Percentiles rank a stretch among this genome's conserved stretches.
phyloP scores from a whole-genome alignment of 352 stramenopile species.

The Phytopythium ostracodes region DNA sequence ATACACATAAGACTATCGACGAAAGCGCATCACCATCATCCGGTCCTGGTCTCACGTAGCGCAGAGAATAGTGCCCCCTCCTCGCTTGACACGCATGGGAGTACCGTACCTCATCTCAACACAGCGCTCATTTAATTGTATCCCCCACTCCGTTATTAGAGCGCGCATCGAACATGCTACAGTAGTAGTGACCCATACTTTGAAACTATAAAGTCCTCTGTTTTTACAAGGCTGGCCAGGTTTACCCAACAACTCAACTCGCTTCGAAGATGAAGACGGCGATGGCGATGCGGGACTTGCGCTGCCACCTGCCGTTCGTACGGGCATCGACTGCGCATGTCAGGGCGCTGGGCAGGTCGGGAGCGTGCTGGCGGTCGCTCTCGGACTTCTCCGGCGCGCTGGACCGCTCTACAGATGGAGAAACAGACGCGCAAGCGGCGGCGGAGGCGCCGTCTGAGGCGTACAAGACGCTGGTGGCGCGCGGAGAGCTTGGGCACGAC shows the following conservation, averaged over 20 bases:
- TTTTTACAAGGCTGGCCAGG: too few species aligned
- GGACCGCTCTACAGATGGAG: background rate
- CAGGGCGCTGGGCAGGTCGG: background rate
- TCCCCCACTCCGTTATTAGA: too few species aligned
- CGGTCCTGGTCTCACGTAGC: too few species aligned
- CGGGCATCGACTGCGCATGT: background rate
- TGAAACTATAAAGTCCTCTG: too few species aligned
- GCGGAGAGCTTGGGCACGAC: slow-evolving; percentile 23
- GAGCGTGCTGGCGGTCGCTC: background rate
- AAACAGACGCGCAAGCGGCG: background rate
- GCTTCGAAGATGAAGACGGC: background rate
- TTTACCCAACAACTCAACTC: background rate
- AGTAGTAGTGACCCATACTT: too few species aligned
- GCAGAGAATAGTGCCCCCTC: too few species aligned
- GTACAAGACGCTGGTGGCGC: slow-evolving; percentile 26
- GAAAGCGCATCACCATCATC: too few species aligned
- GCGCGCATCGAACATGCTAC: too few species aligned
- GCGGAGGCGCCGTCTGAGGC: slow-evolving; percentile 19
- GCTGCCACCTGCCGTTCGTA: background rate
- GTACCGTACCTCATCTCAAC: too few species aligned
- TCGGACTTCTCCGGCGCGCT: slow-evolving; percentile 7
- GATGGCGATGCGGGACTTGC: background rate
- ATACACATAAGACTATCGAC: too few species aligned
- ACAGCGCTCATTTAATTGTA: too few species aligned
- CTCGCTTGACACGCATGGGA: too few species aligned